Conservation (phyloP, 2,329 filamentous ascomycete genomes). For the Talaromyces albobiverticillius region DNA sequence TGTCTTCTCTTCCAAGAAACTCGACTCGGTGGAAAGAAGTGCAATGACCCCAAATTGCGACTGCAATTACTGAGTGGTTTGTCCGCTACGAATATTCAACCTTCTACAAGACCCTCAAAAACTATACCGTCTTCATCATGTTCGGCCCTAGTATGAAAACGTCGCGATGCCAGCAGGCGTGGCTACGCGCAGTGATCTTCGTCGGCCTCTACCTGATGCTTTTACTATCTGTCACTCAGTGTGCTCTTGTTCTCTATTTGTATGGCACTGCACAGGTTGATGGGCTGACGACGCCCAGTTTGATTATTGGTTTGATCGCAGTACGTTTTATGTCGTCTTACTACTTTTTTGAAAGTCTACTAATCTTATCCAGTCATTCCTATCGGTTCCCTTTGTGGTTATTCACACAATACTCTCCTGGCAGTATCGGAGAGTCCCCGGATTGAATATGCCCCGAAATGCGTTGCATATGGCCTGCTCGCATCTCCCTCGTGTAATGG, state of each 20-base stretch:
- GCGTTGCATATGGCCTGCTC: constrained; percentile 32
- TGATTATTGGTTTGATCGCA: constrained; percentile 34
- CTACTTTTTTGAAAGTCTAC: constrained; percentile 6
- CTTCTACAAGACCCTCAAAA: no score
- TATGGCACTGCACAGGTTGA: constrained; percentile 35
- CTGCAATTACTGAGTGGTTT: not conserved
- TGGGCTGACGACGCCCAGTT: constrained; percentile 35
- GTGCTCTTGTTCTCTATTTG: constrained; percentile 32
- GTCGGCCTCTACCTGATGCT: constrained; percentile 34
- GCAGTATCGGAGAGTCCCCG: constrained; percentile 33
- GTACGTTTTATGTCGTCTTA: constrained; percentile 22
- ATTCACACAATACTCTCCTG: constrained; percentile 39
- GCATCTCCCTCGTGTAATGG: constrained; percentile 33
- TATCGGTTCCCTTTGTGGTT: constrained; percentile 34
- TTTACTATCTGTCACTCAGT: constrained; percentile 33
- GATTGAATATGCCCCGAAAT: constrained; percentile 29
- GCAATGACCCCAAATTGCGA: not conserved
- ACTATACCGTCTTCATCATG: constrained; percentile 5
- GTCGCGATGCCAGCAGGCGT: constrained; percentile 17
- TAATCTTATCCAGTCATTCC: constrained; percentile 26
- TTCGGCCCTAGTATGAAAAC: not conserved
- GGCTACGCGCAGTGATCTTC: constrained; percentile 36
- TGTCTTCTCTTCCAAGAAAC: no score
- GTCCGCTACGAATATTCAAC: not conserved
- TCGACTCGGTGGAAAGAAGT: not conserved